phyloP scores from a whole-genome alignment of 768 basidiomycete genomes.

The Rhizopogon vesiculosus region DNA sequence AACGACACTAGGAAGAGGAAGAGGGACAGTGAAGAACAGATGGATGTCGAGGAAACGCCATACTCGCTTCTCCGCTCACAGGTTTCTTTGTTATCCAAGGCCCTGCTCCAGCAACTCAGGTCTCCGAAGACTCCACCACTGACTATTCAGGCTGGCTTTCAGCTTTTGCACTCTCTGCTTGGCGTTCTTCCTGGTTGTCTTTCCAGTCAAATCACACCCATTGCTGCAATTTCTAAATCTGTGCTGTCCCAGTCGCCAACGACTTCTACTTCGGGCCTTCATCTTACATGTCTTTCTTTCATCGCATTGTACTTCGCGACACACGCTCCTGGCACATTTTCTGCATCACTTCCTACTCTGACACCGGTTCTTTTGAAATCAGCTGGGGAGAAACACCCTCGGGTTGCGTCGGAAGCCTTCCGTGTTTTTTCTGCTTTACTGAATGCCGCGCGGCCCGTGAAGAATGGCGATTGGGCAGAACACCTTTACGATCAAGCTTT shows the following conservation, averaged over 20 bases:
- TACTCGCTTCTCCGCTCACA: constrained; percentile 67
- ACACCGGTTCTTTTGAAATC: constrained; percentile 73
- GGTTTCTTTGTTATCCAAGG: constrained; percentile 74
- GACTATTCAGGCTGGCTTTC: constrained; percentile 84
- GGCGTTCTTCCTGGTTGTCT: constrained; percentile 82
- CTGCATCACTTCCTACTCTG: constrained; percentile 55
- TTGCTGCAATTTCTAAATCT: constrained; percentile 59
- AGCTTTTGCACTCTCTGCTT: constrained; percentile 69
- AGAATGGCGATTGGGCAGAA: constrained; percentile 62
- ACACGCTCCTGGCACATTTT: constrained; percentile 55
- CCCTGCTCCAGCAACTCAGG: constrained; percentile 81
- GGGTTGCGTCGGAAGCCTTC: constrained; percentile 86
- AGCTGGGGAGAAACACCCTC: constrained; percentile 79
- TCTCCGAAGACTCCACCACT: constrained; percentile 70
- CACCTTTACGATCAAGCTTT: constrained; percentile 73
- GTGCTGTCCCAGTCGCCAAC: constrained; percentile 65
- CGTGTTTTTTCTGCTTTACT: constrained; percentile 81
- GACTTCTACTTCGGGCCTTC: constrained; percentile 76
- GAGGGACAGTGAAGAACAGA: constrained; percentile 68
- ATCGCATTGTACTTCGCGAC: constrained; percentile 76
- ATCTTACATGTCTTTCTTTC: constrained; percentile 83
- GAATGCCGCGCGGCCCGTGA: constrained; percentile 67
- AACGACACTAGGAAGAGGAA: constrained; percentile 61
- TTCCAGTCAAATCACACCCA: constrained; percentile 56
- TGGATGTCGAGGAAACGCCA: constrained; percentile 72